Evolutionary conservation across 2,329 filamentous ascomycete species (phyloP).

Genomic region (Colletotrichum tropicale): DNA sequence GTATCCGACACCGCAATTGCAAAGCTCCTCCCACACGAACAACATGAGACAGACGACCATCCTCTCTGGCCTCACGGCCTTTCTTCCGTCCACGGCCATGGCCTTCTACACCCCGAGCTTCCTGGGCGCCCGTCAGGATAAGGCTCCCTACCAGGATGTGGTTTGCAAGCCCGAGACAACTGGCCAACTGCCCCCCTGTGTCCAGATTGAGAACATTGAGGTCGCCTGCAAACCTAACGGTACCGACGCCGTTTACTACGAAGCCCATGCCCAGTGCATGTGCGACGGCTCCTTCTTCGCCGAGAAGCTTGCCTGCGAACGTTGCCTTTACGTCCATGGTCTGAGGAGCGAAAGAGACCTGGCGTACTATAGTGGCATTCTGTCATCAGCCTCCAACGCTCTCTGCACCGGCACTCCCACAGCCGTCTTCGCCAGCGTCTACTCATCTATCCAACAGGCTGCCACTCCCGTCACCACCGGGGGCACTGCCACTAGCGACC

Average conservation of each 20-base stretch:
- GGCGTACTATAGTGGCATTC: constrained; percentile 35
- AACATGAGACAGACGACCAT: constrained; percentile 13
- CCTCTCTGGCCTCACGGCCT: constrained; percentile 9
- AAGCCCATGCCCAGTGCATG: constrained; percentile 22
- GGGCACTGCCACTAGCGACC: constrained; percentile 34
- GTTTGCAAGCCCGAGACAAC: constrained; percentile 19
- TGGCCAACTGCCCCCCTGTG: constrained; percentile 29
- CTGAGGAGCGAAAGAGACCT: constrained; percentile 38
- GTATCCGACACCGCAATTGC: not conserved
- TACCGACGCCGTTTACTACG: constrained; percentile 24
- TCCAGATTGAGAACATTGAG: constrained; percentile 32
- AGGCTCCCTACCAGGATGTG: constrained; percentile 5
- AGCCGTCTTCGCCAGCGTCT: constrained; percentile 36
- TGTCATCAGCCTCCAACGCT: constrained; percentile 34
- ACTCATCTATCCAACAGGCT: constrained; percentile 30
- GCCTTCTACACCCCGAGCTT: not conserved
- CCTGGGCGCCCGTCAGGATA: constrained; percentile 22
- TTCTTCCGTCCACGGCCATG: not conserved
- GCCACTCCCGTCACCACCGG: constrained; percentile 33
- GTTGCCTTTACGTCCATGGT: constrained; percentile 45
- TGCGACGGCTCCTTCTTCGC: constrained; percentile 47
- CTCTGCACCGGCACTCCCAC: constrained; percentile 44
- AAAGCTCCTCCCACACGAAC: not conserved
- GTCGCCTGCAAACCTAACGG: constrained; percentile 32
- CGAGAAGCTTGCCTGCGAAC: constrained; percentile 46